Conservation (phyloP, 2,329 filamentous ascomycete species). For the Aureobasidium sp. region DNA sequence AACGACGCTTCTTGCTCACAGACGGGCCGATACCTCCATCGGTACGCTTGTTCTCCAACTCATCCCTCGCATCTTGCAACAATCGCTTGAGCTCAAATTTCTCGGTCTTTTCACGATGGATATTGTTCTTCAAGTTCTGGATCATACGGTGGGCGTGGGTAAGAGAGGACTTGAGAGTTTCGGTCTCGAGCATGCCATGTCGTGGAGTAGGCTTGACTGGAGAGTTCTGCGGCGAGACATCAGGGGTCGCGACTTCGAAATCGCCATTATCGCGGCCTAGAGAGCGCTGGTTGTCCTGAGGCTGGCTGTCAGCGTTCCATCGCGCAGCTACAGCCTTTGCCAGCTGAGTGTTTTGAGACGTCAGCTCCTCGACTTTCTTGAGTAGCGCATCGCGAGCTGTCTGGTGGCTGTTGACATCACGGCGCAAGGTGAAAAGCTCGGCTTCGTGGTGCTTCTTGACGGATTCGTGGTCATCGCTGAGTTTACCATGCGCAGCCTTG, state of each 20-base stretch:
- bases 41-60: constrained; percentile 60
- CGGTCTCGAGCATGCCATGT: constrained; percentile 84
- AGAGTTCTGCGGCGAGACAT: constrained; percentile 83
- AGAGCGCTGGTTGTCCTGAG: constrained; percentile 38
- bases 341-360: constrained; percentile 81
- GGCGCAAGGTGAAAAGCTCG: constrained; percentile 74
- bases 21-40: constrained; percentile 40
- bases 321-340: constrained; percentile 74
- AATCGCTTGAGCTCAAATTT: constrained; percentile 93
- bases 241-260: constrained; percentile 54
- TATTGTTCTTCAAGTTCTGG: constrained; percentile 86
- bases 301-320: constrained; percentile 30
- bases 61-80: constrained; percentile 89
- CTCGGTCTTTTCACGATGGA: constrained; percentile 97
- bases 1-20: constrained; percentile 49
- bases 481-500: constrained; percentile 67
- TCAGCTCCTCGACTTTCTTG: constrained; percentile 79
- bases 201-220: constrained; percentile 86
- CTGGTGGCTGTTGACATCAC: constrained; percentile 69
- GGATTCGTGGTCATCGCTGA: constrained; percentile 70
- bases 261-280: constrained; percentile 53
- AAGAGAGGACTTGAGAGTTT: constrained; percentile 89
- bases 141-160: constrained; percentile 95
- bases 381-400: constrained; percentile 70
- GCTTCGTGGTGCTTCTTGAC: constrained; percentile 77